phyloP scores from a whole-genome alignment of 1,284 basidiomycete species.

The Rhodotorula sp. region DNA sequence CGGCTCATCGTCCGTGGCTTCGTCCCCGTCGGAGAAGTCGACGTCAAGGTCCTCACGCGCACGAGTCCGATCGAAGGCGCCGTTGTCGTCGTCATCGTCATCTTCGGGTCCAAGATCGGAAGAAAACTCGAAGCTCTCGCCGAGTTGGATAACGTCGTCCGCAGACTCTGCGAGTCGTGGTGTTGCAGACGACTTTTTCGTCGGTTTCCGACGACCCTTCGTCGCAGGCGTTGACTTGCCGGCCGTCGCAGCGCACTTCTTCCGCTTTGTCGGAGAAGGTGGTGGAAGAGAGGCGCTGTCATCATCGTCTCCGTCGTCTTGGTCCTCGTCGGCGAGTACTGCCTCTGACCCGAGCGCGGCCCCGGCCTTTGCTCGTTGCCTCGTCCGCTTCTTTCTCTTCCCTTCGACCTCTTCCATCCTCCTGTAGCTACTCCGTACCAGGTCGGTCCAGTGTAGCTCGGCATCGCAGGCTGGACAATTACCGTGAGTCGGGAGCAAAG shows the following conservation, averaged over 20 bases:
- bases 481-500: constrained; percentile 65
- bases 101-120: not conserved
- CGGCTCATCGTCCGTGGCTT: not conserved
- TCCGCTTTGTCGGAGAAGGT: not conserved
- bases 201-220: too few species aligned
- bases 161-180: constrained; percentile 20
- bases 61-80: not conserved
- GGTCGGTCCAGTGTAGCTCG: constrained; percentile 68
- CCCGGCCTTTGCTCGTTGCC: not conserved
- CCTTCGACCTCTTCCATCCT: constrained; percentile 53
- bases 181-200: too few species aligned
- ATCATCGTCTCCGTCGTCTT: constrained; percentile 6
- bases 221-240: constrained; percentile 3
- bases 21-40: not conserved
- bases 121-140: constrained; percentile 25
- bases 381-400: constrained; percentile 30
- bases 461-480: constrained; percentile 59
- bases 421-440: constrained; percentile 66
- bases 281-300: constrained; percentile 6
- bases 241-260: constrained; percentile 27
- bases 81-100: not conserved
- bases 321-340: too few species aligned
- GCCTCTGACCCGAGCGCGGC: not conserved
- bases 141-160: constrained; percentile 27
- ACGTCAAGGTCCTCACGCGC: not conserved